phyloP scores from a whole-genome alignment of 495 filamentous ascomycete species.

The Chaetomium tenue region DNA sequence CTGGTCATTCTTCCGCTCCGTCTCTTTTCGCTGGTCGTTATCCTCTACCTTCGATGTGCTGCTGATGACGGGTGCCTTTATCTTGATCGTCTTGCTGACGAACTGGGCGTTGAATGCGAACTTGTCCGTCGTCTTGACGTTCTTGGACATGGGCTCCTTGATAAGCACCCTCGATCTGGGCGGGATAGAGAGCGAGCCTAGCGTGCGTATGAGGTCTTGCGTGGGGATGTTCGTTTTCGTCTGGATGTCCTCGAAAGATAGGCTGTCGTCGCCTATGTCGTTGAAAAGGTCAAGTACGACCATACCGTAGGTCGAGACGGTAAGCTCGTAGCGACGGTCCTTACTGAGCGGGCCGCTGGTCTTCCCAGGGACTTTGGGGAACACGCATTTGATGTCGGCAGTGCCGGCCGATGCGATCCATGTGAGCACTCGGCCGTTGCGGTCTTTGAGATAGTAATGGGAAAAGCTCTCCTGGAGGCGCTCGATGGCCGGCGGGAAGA shows the following conservation, averaged over 20 bases:
- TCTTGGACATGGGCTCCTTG: conserved; percentile 82
- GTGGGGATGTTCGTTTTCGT: conserved; percentile 76
- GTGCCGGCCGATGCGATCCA: conserved; percentile 71
- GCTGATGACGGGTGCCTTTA: conserved; percentile 66
- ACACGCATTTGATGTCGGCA: conserved; percentile 79
- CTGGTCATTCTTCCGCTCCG: conserved; percentile 82
- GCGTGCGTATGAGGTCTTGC: conserved; percentile 72
- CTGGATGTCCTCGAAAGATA: conserved; percentile 85
- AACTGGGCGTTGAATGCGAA: conserved; percentile 88
- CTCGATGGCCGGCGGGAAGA: conserved; percentile 74
- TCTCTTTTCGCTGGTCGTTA: conserved; percentile 77
- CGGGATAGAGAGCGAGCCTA: conserved; percentile 82
- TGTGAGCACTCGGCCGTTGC: conserved; percentile 80
- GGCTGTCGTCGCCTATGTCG: conserved; percentile 59
- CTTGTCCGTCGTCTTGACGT: conserved; percentile 71
- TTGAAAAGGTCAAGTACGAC: conserved; percentile 89
- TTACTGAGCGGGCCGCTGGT: conserved; percentile 61
- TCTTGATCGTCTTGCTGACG: conserved; percentile 73
- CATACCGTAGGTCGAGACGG: conserved; percentile 91
- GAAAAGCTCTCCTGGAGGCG: conserved; percentile 80
- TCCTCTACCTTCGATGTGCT: conserved; percentile 86
- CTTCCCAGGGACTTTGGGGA: conserved; percentile 63
- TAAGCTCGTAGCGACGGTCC: conserved; percentile 80
- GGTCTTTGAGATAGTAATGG: conserved; percentile 82
- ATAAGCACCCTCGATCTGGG: conserved; percentile 77